These are phyloP conservation scores for Allomyces javanicus DNA, from an alignment of 192 early-diverging fungal species.

Conservation along the genomic window DNA sequence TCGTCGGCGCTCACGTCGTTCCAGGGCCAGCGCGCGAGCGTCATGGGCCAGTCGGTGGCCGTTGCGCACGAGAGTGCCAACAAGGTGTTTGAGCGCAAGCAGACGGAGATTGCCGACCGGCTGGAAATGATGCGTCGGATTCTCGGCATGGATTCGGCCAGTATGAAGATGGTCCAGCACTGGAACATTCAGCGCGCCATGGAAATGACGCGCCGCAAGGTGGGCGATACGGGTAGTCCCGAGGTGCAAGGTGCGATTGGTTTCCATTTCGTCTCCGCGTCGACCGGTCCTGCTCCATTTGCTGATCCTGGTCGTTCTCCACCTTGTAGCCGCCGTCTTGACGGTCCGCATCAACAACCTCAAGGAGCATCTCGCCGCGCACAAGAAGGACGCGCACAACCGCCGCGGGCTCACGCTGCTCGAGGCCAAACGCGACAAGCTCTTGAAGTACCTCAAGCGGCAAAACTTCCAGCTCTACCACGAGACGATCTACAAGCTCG, in stretches of 20 bases:
- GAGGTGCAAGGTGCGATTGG: slow-evolving; percentile 66
- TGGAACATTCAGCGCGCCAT: slow-evolving; percentile 55
- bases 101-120: too few relatives aligned
- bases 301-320: not conserved
- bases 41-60: too few relatives aligned
- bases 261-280: not conserved
- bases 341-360: slow-evolving; percentile 77
- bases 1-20: too few relatives aligned
- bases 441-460: slow-evolving; percentile 77
- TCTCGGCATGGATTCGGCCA: slow-evolving; percentile 16
- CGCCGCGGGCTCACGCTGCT: slow-evolving; percentile 60
- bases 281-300: not conserved
- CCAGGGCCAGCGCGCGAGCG: too few relatives aligned
- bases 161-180: slow-evolving; percentile 45
- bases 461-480: slow-evolving; percentile 44
- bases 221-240: slow-evolving; percentile 72
- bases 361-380: slow-evolving; percentile 49
- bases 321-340: slow-evolving; percentile 58
- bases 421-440: slow-evolving; percentile 58
- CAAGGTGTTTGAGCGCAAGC: too few relatives aligned
- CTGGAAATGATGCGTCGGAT: too few relatives aligned
- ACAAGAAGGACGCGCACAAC: slow-evolving; percentile 79
- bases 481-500: slow-evolving; percentile 43
- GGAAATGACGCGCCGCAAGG: slow-evolving; percentile 53
- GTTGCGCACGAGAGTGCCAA: too few relatives aligned